Evolutionary conservation across 2,329 filamentous ascomycete genomes (phyloP).

Genomic region (Cytospora paraplurivora): DNA sequence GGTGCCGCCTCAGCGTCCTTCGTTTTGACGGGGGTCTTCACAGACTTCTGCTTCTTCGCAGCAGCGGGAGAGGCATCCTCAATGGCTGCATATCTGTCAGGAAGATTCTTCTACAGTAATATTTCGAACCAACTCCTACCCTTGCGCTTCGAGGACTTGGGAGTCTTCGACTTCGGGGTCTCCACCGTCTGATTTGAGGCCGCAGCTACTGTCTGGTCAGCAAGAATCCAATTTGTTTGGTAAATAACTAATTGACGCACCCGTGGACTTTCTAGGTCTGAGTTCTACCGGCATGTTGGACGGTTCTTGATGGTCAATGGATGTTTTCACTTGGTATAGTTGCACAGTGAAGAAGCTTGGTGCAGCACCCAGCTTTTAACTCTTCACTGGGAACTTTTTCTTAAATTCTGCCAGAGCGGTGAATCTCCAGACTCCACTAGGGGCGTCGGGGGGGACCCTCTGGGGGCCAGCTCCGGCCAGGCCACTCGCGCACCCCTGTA

Average conservation of each 20-base stretch:
- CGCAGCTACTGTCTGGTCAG: conserved; percentile 21
- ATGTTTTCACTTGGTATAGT: conserved; percentile 8
- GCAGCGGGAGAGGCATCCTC: conserved; percentile 27
- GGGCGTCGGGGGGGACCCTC: conserved; percentile 1
- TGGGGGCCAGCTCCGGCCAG: background rate
- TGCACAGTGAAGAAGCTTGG: background rate
- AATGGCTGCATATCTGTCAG: conserved; percentile 10
- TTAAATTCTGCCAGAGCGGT: conserved; percentile 22
- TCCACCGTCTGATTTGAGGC: conserved; percentile 16
- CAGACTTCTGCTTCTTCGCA: conserved; percentile 27
- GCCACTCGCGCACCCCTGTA: conserved; percentile 15
- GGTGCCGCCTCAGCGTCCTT: conserved; percentile 13
- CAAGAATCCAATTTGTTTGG: background rate
- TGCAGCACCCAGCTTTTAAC: background rate
- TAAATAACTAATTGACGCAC: conserved; percentile 3
- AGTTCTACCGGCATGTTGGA: conserved; percentile 26
- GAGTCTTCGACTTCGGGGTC: conserved; percentile 27
- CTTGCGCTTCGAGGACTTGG: conserved; percentile 27
- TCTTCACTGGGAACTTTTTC: conserved; percentile 25
- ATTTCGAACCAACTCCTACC: conserved; percentile 10
- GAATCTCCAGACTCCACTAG: conserved; percentile 10
- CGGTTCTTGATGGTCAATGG: conserved; percentile 2
- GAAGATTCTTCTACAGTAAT: background rate
- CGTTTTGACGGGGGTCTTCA: conserved; percentile 21
- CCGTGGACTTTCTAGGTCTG: conserved; percentile 26